Conservation (phyloP, 495 filamentous ascomycete genomes). For the Daldinia bambusicola region DNA sequence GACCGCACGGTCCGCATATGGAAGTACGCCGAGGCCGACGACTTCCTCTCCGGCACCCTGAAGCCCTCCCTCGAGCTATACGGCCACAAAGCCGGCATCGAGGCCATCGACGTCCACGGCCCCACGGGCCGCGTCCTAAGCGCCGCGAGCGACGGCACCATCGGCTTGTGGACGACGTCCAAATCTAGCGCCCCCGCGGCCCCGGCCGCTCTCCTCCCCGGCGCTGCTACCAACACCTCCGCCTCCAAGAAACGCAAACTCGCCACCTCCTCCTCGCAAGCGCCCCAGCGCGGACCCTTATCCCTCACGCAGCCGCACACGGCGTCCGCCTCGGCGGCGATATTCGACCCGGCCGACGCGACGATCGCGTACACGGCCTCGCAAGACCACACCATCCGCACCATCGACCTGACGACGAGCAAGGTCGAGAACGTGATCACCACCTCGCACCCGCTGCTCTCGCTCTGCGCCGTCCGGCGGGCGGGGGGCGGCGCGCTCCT, state of each 20-base stretch:
- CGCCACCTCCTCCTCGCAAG: slow-evolving; percentile 57
- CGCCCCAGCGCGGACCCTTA: slow-evolving; percentile 82
- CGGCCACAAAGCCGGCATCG: slow-evolving; percentile 79
- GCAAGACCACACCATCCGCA: slow-evolving; percentile 88
- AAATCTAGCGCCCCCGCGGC: slow-evolving; percentile 78
- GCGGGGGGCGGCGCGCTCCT: slow-evolving; percentile 66
- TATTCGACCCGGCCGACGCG: slow-evolving; percentile 84
- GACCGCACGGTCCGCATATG: slow-evolving; percentile 88
- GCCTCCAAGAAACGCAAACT: slow-evolving; percentile 82
- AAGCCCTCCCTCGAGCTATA: slow-evolving; percentile 84
- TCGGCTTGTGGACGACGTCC: slow-evolving; percentile 86
- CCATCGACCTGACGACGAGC: slow-evolving; percentile 87
- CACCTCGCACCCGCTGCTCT: slow-evolving; percentile 82
- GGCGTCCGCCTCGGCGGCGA: slow-evolving; percentile 73
- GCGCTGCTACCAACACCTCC: slow-evolving; percentile 61
- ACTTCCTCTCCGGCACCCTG: slow-evolving; percentile 68
- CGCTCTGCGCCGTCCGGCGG: slow-evolving; percentile 72
- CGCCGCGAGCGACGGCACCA: slow-evolving; percentile 78
- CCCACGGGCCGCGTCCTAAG: slow-evolving; percentile 81
- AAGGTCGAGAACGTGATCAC: slow-evolving; percentile 79
- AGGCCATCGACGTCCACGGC: slow-evolving; percentile 80
- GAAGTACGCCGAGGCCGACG: slow-evolving; percentile 78
- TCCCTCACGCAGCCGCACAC: slow-evolving; percentile 76
- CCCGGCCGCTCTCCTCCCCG: slow-evolving; percentile 71
- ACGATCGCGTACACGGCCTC: slow-evolving; percentile 91